Conservation (phyloP, 2,329 filamentous ascomycete genomes). For the Aureobasidium vineae region DNA sequence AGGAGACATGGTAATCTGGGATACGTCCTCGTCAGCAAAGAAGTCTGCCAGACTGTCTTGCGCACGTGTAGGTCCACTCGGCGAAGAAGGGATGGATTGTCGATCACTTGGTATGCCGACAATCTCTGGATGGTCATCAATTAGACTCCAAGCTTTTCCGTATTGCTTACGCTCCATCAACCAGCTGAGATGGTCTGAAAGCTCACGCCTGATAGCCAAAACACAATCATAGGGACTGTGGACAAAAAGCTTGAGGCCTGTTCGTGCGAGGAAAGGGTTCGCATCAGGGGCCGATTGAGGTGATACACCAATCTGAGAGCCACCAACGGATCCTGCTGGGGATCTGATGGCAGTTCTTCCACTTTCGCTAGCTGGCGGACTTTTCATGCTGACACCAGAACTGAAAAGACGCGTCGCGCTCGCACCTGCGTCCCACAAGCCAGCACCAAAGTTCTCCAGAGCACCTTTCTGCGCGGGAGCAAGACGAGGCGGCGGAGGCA, state of each 20-base stretch:
- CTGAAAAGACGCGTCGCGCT: constrained; percentile 85
- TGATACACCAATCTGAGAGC: not conserved
- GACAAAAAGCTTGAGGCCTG: constrained; percentile 81
- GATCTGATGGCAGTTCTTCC: constrained; percentile 38
- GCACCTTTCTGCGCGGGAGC: constrained; percentile 67
- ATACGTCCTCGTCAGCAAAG: constrained; percentile 56
- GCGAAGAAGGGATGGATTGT: constrained; percentile 38
- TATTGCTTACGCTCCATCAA: constrained; percentile 78
- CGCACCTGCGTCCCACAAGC: constrained; percentile 78
- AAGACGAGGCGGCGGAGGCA: constrained; percentile 63
- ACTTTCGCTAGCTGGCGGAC: constrained; percentile 44
- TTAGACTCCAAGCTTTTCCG: constrained; percentile 80
- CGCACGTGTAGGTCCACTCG: constrained; percentile 47
- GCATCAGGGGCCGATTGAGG: constrained; percentile 32
- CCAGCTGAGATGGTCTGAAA: constrained; percentile 83
- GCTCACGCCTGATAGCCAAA: constrained; percentile 82
- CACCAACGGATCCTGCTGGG: constrained; percentile 38
- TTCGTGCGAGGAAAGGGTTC: constrained; percentile 52
- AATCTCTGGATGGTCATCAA: constrained; percentile 82
- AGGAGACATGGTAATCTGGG: constrained; percentile 62
- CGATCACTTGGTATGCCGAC: constrained; percentile 45
- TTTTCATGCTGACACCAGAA: constrained; percentile 73
- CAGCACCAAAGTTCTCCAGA: constrained; percentile 70
- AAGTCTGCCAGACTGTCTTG: constrained; percentile 60
- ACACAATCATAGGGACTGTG: constrained; percentile 97